Evolutionary conservation across 2,329 filamentous ascomycete species (phyloP).

Genomic region (Ophiostoma fasciatum): DNA sequence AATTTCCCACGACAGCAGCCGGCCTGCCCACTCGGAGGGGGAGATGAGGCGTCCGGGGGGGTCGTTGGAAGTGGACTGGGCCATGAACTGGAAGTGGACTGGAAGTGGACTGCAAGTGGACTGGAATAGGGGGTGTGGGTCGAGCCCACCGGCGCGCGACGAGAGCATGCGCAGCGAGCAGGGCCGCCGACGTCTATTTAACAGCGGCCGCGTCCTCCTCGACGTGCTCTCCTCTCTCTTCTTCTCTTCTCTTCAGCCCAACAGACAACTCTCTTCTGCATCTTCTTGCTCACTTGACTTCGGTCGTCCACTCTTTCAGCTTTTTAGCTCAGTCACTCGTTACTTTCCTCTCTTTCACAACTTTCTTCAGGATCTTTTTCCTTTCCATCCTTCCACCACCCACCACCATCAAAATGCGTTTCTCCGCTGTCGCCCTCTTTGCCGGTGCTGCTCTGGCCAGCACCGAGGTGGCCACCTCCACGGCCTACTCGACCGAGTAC

Average conservation of each 20-base stretch:
- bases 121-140: too few relatives aligned
- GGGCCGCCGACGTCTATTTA: slow-evolving; percentile 18
- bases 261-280: slow-evolving; percentile 18
- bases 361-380: slow-evolving; percentile 7
- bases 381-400: slow-evolving; percentile 8
- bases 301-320: slow-evolving; percentile 27
- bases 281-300: slow-evolving; percentile 22
- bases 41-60: too few relatives aligned
- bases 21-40: too few relatives aligned
- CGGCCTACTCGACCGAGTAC: slow-evolving; percentile 43
- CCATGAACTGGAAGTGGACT: too few relatives aligned
- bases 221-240: slow-evolving; percentile 9
- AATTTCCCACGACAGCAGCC: too few relatives aligned
- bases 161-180: too few relatives aligned
- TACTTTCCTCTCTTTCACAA: slow-evolving; percentile 12
- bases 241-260: slow-evolving; percentile 20
- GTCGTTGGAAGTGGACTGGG: too few relatives aligned
- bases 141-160: too few relatives aligned
- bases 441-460: slow-evolving; percentile 27
- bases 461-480: slow-evolving; percentile 21
- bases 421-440: slow-evolving; percentile 37
- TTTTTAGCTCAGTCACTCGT: slow-evolving; percentile 14
- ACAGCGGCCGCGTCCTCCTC: slow-evolving; percentile 12
- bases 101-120: too few relatives aligned
- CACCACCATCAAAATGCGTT: slow-evolving; percentile 42